Conservation (phyloP, 805 yeast genomes). For the Candida xiaguanensis region DNA sequence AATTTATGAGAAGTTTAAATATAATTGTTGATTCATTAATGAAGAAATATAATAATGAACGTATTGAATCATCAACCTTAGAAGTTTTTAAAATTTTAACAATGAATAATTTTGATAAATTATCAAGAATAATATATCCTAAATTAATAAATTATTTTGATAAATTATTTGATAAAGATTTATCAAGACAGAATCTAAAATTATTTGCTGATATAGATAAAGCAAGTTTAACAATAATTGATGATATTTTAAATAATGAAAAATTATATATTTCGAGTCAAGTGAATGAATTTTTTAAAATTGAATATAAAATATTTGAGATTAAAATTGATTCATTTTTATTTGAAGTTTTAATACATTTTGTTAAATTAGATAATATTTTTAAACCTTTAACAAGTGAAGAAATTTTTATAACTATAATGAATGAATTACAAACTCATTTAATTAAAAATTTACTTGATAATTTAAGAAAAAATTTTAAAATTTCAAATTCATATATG, state of each 20-base stretch:
- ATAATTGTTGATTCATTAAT: slow-evolving; percentile 38
- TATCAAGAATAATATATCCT: slow-evolving; percentile 30
- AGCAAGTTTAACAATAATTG: slow-evolving; percentile 35
- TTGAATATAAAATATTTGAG: background rate
- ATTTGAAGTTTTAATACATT: slow-evolving; percentile 36
- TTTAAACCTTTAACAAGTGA: slow-evolving; percentile 38
- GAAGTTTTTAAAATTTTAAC: slow-evolving; percentile 37
- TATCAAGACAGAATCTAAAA: slow-evolving; percentile 35
- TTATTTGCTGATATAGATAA: slow-evolving; percentile 40
- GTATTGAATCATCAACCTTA: slow-evolving; percentile 10
- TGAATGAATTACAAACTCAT: slow-evolving; percentile 36
- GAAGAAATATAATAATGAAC: slow-evolving; percentile 34
- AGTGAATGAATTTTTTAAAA: slow-evolving; percentile 21
- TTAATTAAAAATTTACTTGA: slow-evolving; percentile 32
- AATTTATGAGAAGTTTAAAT: slow-evolving; percentile 41
- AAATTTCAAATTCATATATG: slow-evolving; percentile 10
- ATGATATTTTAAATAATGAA: slow-evolving; percentile 37
- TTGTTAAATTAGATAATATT: slow-evolving; percentile 36
- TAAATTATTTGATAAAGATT: slow-evolving; percentile 29
- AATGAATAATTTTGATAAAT: slow-evolving; percentile 40
- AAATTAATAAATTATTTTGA: slow-evolving; percentile 31
- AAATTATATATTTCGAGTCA: slow-evolving; percentile 29
- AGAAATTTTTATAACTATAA: slow-evolving; percentile 31
- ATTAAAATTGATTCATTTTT: slow-evolving; percentile 36
- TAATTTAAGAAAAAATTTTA: slow-evolving; percentile 19